Conservation (phyloP, 768 basidiomycete species). For the Calocybe indica region DNA sequence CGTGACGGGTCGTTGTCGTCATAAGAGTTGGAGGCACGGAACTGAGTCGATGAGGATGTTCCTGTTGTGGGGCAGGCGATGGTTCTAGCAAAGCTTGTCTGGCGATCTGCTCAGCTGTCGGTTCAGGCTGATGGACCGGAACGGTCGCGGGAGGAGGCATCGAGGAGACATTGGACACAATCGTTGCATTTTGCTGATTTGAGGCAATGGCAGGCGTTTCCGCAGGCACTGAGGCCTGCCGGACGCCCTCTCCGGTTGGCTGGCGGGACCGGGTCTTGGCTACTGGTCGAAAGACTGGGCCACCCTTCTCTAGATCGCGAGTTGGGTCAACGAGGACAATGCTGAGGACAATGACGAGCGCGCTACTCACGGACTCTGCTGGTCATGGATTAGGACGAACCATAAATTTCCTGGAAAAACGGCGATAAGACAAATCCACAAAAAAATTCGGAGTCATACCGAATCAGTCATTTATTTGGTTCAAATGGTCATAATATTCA, state of each 20-base stretch:
- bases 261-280: constrained; percentile 47
- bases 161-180: not conserved
- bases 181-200: not conserved
- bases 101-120: not conserved
- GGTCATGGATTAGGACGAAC: constrained; percentile 26
- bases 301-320: constrained; percentile 55
- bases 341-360: not conserved
- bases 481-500: no score
- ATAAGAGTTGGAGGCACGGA: constrained; percentile 8
- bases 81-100: not conserved
- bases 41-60: constrained; percentile 4
- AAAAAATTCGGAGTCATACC: not conserved
- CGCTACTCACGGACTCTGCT: constrained; percentile 66
- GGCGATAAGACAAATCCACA: not conserved
- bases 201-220: constrained; percentile 2
- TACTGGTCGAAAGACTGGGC: constrained; percentile 64
- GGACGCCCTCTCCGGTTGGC: constrained; percentile 14
- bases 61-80: constrained; percentile 1
- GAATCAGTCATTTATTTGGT: no score
- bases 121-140: not conserved
- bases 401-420: not conserved
- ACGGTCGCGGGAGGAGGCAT: not conserved
- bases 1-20: constrained; percentile 4
- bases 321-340: constrained; percentile 6
- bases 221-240: constrained; percentile 20